These are phyloP conservation scores for Cornus controversa DNA, from an alignment of 148 eudicot genomes.

Conservation along the genomic window DNA sequence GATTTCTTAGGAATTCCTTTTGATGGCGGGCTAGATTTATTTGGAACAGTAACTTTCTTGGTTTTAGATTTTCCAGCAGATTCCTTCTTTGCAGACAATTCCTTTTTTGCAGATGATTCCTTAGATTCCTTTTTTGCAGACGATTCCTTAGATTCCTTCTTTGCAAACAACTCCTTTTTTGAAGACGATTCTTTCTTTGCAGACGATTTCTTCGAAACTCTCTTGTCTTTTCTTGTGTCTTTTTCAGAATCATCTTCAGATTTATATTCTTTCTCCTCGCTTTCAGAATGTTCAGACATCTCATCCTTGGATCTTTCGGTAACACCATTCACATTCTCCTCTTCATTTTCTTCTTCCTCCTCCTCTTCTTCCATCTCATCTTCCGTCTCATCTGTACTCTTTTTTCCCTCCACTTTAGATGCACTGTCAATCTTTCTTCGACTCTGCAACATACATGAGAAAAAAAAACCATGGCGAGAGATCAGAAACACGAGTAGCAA, in stretches of 20 bases:
- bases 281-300: conserved; percentile 50
- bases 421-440: conserved; percentile 34
- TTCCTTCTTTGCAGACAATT: conserved; percentile 41
- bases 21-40: conserved; percentile 46
- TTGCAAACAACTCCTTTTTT: conserved; percentile 45
- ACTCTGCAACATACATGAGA: conserved; percentile 36
- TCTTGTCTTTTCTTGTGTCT: conserved; percentile 38
- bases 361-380: conserved; percentile 42
- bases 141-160: conserved; percentile 34
- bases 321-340: conserved; percentile 51
- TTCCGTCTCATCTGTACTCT: conserved; percentile 49
- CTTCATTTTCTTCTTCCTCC: conserved; percentile 35
- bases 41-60: conserved; percentile 43
- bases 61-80: conserved; percentile 49
- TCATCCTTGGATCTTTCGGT: conserved; percentile 53
- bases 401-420: conserved; percentile 41
- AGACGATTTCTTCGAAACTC: conserved; percentile 46
- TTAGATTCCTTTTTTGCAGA: conserved; percentile 37
- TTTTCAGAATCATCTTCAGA: conserved; percentile 54
- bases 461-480: background rate
- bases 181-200: conserved; percentile 27
- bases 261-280: conserved; percentile 33
- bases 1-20: conserved; percentile 52
- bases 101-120: conserved; percentile 41
- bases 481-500: background rate